These are phyloP conservation scores for Nymphaea colorata DNA, from an alignment of 164 flowering plant genomes.

Conservation along the genomic window DNA sequence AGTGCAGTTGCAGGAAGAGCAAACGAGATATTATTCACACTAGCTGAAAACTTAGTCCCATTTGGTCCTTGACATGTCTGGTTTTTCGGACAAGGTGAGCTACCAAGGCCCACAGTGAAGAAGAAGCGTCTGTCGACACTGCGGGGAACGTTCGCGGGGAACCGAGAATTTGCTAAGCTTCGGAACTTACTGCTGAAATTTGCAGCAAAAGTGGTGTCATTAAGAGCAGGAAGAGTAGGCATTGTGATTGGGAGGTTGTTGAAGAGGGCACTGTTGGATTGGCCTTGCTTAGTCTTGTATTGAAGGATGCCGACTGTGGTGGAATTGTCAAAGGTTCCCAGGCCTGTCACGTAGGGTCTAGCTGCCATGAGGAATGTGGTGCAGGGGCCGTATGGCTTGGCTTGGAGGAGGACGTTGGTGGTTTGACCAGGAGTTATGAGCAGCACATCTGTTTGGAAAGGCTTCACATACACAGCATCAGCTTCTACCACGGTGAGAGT, in stretches of 20 bases:
- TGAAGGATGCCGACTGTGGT: slow-evolving; percentile 43
- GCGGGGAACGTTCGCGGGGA: slow-evolving; percentile 48
- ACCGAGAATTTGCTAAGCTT: slow-evolving; percentile 32
- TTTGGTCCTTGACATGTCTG: slow-evolving; percentile 63
- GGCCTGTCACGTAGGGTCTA: slow-evolving; percentile 48
- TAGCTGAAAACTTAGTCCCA: slow-evolving; percentile 34
- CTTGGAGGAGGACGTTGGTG: slow-evolving; percentile 49
- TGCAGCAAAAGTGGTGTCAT: slow-evolving; percentile 33
- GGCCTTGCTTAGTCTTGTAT: slow-evolving; percentile 9
- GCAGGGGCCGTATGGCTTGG: slow-evolving; percentile 31
- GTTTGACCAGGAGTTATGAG: slow-evolving; percentile 76
- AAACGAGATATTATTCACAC: slow-evolving; percentile 50
- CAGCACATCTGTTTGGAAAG: slow-evolving; percentile 34
- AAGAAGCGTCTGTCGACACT: slow-evolving; percentile 34
- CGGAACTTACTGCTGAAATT: slow-evolving; percentile 27
- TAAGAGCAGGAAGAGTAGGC: slow-evolving; percentile 38
- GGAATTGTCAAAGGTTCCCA: slow-evolving; percentile 48
- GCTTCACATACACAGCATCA: slow-evolving; percentile 60
- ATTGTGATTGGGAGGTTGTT: slow-evolving; percentile 19
- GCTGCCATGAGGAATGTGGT: slow-evolving; percentile 52
- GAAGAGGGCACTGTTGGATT: neutral
- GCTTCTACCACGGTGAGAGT: slow-evolving; percentile 48
- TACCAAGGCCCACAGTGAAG: slow-evolving; percentile 58
- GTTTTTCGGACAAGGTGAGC: slow-evolving; percentile 31
- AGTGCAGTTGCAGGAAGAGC: slow-evolving; percentile 34